These are phyloP conservation scores for Oryza meridionalis DNA, from an alignment of 176 grass and related monocot genomes.

Conservation along the genomic window DNA sequence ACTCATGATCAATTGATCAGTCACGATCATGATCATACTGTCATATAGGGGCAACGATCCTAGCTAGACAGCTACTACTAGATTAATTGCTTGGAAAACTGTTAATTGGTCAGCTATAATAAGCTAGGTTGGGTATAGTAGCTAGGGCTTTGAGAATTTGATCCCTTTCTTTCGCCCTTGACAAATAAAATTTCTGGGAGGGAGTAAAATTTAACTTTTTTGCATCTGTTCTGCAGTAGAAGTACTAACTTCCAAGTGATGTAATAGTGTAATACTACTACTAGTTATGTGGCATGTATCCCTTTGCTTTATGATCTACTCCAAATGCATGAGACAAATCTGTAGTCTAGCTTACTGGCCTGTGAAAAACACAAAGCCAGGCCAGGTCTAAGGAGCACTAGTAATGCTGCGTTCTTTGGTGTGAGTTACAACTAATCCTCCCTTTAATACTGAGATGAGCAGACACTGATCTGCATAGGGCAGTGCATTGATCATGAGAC, in stretches of 20 bases:
- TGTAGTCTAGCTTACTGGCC: conserved; percentile 1
- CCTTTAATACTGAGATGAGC: conserved; percentile 22
- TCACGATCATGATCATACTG: not conserved
- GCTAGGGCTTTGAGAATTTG: conserved; percentile 18
- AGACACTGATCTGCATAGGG: conserved; percentile 46
- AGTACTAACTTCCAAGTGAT: not conserved
- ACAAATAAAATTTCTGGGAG: conserved; percentile 26
- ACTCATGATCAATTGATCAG: not conserved
- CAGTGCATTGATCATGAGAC: conserved; percentile 51
- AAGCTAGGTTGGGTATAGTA: not conserved
- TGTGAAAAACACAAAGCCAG: not conserved
- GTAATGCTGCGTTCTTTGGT: not conserved
- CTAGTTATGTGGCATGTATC: not conserved
- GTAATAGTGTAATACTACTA: not conserved
- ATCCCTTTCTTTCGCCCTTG: conserved; percentile 9
- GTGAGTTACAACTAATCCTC: not conserved
- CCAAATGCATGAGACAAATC: conserved; percentile 33
- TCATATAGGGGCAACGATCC: not conserved
- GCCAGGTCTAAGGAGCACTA: not conserved
- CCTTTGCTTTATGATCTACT: conserved; percentile 2
- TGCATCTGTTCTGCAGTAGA: not conserved
- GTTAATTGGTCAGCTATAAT: not conserved
- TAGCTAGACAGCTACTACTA: not conserved
- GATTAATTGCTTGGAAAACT: not conserved
- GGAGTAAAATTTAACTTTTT: conserved; percentile 34